These are phyloP conservation scores for Polyplosphaeria fusca DNA, from an alignment of 495 filamentous ascomycete genomes.

Conservation along the genomic window DNA sequence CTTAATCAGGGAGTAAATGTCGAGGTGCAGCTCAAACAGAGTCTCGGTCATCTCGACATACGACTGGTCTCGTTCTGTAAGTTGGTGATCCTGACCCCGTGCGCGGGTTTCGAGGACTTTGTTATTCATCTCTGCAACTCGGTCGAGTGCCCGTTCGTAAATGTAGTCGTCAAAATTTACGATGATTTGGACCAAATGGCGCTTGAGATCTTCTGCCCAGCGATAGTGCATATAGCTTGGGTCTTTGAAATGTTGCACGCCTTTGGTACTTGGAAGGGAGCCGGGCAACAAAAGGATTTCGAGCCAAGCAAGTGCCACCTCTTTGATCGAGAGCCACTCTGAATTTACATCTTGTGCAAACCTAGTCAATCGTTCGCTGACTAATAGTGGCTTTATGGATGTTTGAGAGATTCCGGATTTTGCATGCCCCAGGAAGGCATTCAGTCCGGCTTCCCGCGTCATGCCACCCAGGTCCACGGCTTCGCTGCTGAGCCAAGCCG, in stretches of 20 bases:
- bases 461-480: conserved; percentile 25
- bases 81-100: neutral
- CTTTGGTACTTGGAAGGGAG: neutral
- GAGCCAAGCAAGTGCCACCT: conserved; percentile 38
- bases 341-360: conserved; percentile 34
- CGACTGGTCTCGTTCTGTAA: conserved; percentile 29
- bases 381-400: conserved; percentile 28
- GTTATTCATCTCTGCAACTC: conserved; percentile 43
- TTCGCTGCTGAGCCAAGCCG: conserved; percentile 23
- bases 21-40: conserved; percentile 85
- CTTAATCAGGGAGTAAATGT: conserved; percentile 74
- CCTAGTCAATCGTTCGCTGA: conserved; percentile 23
- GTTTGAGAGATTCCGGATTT: conserved; percentile 53
- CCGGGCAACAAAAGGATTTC: conserved; percentile 32
- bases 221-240: conserved; percentile 59
- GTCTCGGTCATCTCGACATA: conserved; percentile 62
- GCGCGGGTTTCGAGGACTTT: conserved; percentile 36
- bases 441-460: conserved; percentile 51
- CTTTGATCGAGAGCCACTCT: conserved; percentile 37
- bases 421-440: conserved; percentile 76
- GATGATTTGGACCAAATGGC: conserved; percentile 64
- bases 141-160: conserved; percentile 51
- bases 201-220: conserved; percentile 74
- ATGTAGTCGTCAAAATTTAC: conserved; percentile 66
- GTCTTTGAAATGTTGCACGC: neutral